Base-by-base conservation (phyloP, 2,329 filamentous ascomycete genomes). In the Lachnellula occidentalis region DNA sequence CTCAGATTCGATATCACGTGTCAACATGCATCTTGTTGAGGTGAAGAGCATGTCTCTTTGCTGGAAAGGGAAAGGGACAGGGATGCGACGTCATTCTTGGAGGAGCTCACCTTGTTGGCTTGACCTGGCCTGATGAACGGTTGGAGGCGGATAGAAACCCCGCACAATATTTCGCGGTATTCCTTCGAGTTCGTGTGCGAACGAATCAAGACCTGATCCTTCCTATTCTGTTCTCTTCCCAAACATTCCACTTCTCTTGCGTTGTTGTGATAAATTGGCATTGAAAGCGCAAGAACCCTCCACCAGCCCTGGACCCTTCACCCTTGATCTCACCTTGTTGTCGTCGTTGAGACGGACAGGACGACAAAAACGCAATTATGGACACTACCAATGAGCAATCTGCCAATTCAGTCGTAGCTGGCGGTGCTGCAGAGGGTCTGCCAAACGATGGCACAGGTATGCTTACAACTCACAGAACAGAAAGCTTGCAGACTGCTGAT, bases 361-460 rank as follows among this genome's bases (percentile, higher is more conserved):
- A 31, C 27, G 7, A 24, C 24, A 24, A 24, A 1, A 24, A 43
- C 36, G 24, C 39, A 52, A 67, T 52, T 34, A 69, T 69, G 67
- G 65, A 60, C 47, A 58, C 34, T 31, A 58, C 58, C 24, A 64
- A 65, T 55, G 56, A 66, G 49, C 56, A 64, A 15, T 63, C 67
- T 8, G 58, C 53, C 46, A 65, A 68, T 50, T 64, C 66, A 7
- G 45, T 66, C 48, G 58, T 61, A 54, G 55, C 54, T 17, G 61
- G 65, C 39, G 74, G 74, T 56, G 72, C 76, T 51, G 72, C 77
- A 27, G 74, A 74, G 56, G 72, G 79, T 47, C 71, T 83, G 45
- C 79, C 85, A 49, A 82, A 79, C 49, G 87, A 91, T 67, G 87
- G 87, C 70, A 90, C 87, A 57, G 87, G 87, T 90, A 71, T 61